Base-by-base conservation (phyloP, 2,329 filamentous ascomycete genomes). In the Harringtonia aguacate region DNA sequence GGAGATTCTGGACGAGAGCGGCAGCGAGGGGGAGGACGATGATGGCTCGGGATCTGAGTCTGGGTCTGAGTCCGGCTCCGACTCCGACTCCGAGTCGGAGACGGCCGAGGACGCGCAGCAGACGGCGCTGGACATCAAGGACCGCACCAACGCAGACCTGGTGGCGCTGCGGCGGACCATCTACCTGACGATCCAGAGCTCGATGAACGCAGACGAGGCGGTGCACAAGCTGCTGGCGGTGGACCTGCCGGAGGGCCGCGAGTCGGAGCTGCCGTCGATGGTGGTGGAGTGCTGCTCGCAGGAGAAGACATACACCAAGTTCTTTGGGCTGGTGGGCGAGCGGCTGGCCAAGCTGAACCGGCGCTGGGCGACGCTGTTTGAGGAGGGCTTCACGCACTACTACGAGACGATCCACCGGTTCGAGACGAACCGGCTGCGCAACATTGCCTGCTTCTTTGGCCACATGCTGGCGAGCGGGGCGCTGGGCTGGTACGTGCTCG, bases 391-490 rank as follows among this genome's bases (percentile, higher is more conserved):
- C 61, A 75, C 76, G 48, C 89, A 89, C 55, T 95, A 97, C 65
- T 98, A 95, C 70, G 86, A 94, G 49, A 97, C 89, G 0, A 97
- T 97, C 49, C 92, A 98, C 63, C 84, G 92, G 15, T 94, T 94
- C 61, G 92, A 97, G 61, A 97, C 90, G 34, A 97, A 95, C 63
- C 80, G 87, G 48, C 73, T 98, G 31, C 84, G 92, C 50, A 98
- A 97, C 59, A 90, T 97, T 56, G 92, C 90, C 17, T 80, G 89
- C 48, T 87, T 98, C 60, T 98, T 97, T 56, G 89, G 88, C 12
- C 88, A 97, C 59, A 74, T 97, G 58, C 75, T 98, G 41, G 81
- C 85, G 38, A 85, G 81, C 10, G 88, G 95, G 57, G 86, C 86
- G 18, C 82, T 98, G 46, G 86, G 86, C 46, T 97, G 92, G 92